Evolutionary conservation across 2,329 filamentous ascomycete genomes (phyloP).

Genomic region (Seiridium unicorne): DNA sequence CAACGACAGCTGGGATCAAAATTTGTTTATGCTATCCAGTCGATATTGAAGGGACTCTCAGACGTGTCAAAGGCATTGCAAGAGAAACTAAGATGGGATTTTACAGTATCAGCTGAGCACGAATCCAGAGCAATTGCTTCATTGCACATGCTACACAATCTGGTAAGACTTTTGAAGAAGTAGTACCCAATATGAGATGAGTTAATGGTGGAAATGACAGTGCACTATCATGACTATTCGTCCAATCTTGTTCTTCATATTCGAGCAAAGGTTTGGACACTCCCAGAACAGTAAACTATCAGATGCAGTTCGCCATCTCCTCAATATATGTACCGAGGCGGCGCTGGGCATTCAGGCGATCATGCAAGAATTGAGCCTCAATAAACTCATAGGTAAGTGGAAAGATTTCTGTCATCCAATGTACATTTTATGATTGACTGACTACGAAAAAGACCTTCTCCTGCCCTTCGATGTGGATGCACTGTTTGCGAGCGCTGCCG

Average conservation of each 20-base stretch:
- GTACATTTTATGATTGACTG: too few relatives aligned
- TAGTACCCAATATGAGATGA: neutral
- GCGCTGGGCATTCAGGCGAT: neutral
- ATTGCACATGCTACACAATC: neutral
- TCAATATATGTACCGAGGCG: neutral
- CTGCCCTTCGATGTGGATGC: neutral
- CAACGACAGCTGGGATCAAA: neutral
- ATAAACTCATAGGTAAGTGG: neutral
- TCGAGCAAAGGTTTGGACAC: neutral
- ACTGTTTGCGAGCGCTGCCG: neutral
- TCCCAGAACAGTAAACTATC: neutral
- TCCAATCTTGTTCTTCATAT: neutral
- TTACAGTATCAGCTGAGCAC: neutral
- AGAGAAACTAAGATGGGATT: neutral
- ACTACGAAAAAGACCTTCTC: neutral
- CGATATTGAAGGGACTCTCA: neutral
- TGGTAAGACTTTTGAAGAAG: neutral
- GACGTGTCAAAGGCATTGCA: neutral
- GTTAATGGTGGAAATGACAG: neutral
- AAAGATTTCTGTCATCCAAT: too few relatives aligned
- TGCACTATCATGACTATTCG: neutral
- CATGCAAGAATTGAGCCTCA: neutral
- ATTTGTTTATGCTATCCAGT: neutral
- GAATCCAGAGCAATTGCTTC: neutral
- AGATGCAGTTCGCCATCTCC: neutral